A percentile compares a stretch with the other conserved stretches of the same genome.
Evolutionary conservation across 306 rosid species (phyloP).

Genomic region (Cyamopsis tetragonoloba): DNA sequence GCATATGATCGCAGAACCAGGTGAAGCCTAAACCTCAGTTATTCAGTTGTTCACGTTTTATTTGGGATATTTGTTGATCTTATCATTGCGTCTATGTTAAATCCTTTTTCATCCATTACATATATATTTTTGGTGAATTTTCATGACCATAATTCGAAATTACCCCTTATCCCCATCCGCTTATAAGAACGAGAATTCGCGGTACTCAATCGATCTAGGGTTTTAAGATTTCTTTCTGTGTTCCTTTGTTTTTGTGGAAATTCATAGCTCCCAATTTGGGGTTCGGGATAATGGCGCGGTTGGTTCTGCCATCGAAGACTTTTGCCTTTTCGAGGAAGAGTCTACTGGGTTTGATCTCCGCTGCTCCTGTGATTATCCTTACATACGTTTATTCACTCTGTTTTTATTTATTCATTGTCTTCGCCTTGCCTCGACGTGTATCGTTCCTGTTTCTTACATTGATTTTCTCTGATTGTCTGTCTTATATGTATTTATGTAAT

Average conservation of each 20-base stretch:
- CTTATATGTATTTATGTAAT: background rate
- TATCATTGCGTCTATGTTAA: background rate
- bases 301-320: slow-evolving; percentile 40
- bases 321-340: slow-evolving; percentile 31
- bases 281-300: slow-evolving; percentile 34
- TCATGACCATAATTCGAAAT: slow-evolving; percentile 26
- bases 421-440: background rate
- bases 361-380: slow-evolving; percentile 33
- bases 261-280: slow-evolving; percentile 15
- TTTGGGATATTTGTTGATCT: background rate
- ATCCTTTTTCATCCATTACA: background rate
- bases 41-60: background rate
- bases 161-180: slow-evolving; percentile 31
- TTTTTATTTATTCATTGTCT: background rate
- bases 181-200: slow-evolving; percentile 6
- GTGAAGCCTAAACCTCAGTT: slow-evolving; percentile 6
- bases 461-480: background rate
- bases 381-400: background rate
- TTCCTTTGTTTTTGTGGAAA: slow-evolving; percentile 7
- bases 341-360: slow-evolving; percentile 34
- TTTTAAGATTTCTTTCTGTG: slow-evolving; percentile 18
- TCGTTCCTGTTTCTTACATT: background rate
- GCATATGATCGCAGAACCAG: slow-evolving; percentile 13
- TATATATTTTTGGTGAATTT: slow-evolving; percentile 13
- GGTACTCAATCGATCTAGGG: slow-evolving; percentile 31